Evolutionary conservation across 306 rosid genomes (phyloP), one percentile per base, ranked within the genome.

Genomic region (Ormosia semicastrata): DNA sequence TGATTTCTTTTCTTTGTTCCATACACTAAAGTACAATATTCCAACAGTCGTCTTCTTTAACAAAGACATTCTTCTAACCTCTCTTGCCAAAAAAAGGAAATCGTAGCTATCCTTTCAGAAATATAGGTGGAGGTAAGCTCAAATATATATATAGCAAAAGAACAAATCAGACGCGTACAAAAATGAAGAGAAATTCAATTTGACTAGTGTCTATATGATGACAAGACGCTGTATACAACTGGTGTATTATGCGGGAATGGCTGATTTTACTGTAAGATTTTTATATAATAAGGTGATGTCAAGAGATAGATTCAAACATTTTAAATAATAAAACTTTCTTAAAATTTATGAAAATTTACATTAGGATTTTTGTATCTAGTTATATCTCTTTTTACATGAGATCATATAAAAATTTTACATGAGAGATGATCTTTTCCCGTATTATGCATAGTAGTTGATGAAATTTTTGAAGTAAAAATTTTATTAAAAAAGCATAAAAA

Each of bases 1-100:
- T 66, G 66, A 56, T 56, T 77, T 78, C 58, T 66, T 81, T n/a
- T 73, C 56, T 58, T 84, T 66, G 76, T 77, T 66, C 15, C 54
- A 15, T 67, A 7, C 30, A 66, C 32, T 49, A 18, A 53, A 73
- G 13, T 63, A 73, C 72, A 73, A 80, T 72, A 83, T 87, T 81
- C 85, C 44, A 66, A 52, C 0, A 2, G 11, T 39, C 18, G 3
- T 2, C 5, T 52, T 75, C 40, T 17, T 12, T 59, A 17, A 46
- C 11, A 41, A 65, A 18, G 77, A 43, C 77, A 66, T 29, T 73
- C 73, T 73, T 79, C 53, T 58, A 66, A 46, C 40, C 49, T 75
- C 41, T 66, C 18, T 73, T 54, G 36, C 49, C 59, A 4, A 71
- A 52, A 60, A 24, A 8, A 18, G 62, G 52, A 15, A 41, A 46